These are phyloP conservation scores for Curvularia sp. DNA, from an alignment of 2,329 filamentous ascomycete species.

Conservation along the genomic window DNA sequence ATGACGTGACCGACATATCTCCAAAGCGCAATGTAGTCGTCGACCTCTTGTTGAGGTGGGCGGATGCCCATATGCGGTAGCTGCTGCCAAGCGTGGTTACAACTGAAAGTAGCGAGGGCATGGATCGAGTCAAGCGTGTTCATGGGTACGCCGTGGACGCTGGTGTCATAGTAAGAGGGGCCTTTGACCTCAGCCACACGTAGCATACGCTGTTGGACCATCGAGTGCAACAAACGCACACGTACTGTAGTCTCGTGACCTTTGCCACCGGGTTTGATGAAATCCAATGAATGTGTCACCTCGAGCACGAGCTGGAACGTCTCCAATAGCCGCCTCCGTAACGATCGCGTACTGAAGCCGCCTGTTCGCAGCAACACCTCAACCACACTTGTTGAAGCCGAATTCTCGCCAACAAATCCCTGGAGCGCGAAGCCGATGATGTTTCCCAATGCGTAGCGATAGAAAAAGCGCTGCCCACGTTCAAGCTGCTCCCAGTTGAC, in stretches of 20 bases:
- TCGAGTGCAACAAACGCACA: constrained; percentile 1
- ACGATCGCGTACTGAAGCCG: constrained; percentile 4
- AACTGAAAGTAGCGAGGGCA: constrained; percentile 2
- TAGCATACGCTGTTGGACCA: constrained; percentile 2
- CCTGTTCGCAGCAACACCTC: constrained; percentile 4
- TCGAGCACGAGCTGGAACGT: constrained; percentile 3
- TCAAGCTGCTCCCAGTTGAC: constrained; percentile 2
- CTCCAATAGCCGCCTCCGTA: constrained; percentile 2
- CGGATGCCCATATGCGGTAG: not conserved
- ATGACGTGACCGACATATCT: not conserved
- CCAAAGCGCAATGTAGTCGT: constrained; percentile 4
- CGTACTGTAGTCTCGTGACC: constrained; percentile 1
- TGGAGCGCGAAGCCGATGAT: constrained; percentile 3
- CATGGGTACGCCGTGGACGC: constrained; percentile 1
- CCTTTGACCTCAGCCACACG: constrained; percentile 2
- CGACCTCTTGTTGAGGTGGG: constrained; percentile 3
- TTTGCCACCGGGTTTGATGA: not conserved
- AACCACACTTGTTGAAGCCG: constrained; percentile 5
- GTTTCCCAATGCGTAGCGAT: constrained; percentile 1
- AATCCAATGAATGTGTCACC: constrained; percentile 4
- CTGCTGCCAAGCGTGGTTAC: constrained; percentile 3
- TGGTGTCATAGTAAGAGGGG: constrained; percentile 1
- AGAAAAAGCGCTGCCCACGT: constrained; percentile 4
- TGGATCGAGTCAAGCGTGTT: constrained; percentile 2
- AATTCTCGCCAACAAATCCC: constrained; percentile 3